Evolutionary conservation across 2,329 filamentous ascomycete genomes (phyloP).

Genomic region (Colletotrichum caudatum): DNA sequence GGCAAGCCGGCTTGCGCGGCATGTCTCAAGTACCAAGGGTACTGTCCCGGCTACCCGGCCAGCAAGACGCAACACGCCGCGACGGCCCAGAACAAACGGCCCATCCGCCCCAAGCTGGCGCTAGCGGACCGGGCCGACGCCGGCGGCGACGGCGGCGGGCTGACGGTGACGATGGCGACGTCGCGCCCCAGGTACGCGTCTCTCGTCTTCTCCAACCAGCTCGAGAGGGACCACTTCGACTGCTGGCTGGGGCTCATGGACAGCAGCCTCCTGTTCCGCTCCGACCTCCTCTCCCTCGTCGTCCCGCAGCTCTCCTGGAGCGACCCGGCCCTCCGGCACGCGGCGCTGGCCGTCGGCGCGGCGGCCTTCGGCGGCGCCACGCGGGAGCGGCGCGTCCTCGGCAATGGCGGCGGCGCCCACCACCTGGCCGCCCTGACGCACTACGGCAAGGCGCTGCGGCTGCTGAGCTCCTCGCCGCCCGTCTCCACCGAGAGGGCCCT

Average conservation of each 20-base stretch:
- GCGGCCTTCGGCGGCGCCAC: conserved; percentile 11
- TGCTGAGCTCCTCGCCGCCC: conserved; percentile 49
- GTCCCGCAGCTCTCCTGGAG: conserved; percentile 42
- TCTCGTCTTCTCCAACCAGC: conserved; percentile 23
- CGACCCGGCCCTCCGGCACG: conserved; percentile 49
- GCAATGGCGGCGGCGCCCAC: conserved; percentile 8
- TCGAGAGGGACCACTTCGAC: conserved; percentile 31
- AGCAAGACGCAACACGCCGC: neutral
- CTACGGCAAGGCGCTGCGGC: conserved; percentile 55
- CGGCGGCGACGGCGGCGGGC: neutral
- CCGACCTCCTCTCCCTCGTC: conserved; percentile 1
- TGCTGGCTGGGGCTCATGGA: conserved; percentile 15
- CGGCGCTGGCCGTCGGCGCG: conserved; percentile 56
- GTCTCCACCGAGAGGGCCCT: conserved; percentile 49
- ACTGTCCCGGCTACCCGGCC: conserved; percentile 19
- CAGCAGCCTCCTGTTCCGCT: conserved; percentile 7
- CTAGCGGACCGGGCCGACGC: neutral
- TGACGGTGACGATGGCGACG: neutral
- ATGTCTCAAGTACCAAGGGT: conserved; percentile 31
- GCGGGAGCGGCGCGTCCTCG: conserved; percentile 20
- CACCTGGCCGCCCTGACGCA: conserved; percentile 55
- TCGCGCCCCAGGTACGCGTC: conserved; percentile 16
- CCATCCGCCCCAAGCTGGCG: conserved; percentile 9
- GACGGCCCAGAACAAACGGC: neutral
- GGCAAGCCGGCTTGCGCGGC: conserved; percentile 20